A percentile compares a stretch with the other conserved stretches of the same genome.
phyloP scores from a whole-genome alignment of 106 monocot species.

The Dendrobium nobile region DNA sequence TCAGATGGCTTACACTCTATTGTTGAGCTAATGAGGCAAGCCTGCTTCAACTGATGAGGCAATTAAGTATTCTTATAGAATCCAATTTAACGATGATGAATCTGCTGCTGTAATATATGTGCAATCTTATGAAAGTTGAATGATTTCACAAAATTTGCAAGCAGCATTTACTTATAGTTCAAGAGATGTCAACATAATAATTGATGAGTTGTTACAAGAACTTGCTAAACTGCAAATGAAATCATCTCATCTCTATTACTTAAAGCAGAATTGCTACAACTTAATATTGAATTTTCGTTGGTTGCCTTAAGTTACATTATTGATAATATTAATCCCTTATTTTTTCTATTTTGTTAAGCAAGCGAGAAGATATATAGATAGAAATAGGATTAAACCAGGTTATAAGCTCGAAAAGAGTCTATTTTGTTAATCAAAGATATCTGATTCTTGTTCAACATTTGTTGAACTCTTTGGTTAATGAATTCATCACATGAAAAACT shows the following conservation, averaged over 20 bases:
- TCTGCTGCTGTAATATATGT: not conserved
- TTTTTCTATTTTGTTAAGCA: not conserved
- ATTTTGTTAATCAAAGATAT: not conserved
- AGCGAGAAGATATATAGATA: slow-evolving; percentile 2
- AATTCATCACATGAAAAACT: too few relatives aligned
- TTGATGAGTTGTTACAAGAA: slow-evolving; percentile 2
- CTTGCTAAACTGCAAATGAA: slow-evolving; percentile 1
- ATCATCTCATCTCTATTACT: slow-evolving; percentile 1
- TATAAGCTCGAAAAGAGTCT: slow-evolving; percentile 14
- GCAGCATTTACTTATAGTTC: slow-evolving; percentile 1
- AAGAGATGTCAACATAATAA: not conserved
- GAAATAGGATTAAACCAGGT: slow-evolving; percentile 8
- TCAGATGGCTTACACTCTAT: too few relatives aligned
- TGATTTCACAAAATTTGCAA: not conserved
- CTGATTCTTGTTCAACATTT: too few relatives aligned
- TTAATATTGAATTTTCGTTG: slow-evolving; percentile 1
- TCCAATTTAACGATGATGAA: not conserved
- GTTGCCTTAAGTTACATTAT: not conserved
- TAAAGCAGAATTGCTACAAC: slow-evolving; percentile 1
- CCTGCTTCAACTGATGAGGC: not conserved
- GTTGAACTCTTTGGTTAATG: too few relatives aligned
- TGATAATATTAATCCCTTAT: slow-evolving; percentile 1
- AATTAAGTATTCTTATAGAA: not conserved
- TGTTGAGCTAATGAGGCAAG: not conserved
- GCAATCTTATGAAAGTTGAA: not conserved